Evolutionary conservation across 1,284 basidiomycete species (phyloP).

Genomic region (Mycena citricolor): DNA sequence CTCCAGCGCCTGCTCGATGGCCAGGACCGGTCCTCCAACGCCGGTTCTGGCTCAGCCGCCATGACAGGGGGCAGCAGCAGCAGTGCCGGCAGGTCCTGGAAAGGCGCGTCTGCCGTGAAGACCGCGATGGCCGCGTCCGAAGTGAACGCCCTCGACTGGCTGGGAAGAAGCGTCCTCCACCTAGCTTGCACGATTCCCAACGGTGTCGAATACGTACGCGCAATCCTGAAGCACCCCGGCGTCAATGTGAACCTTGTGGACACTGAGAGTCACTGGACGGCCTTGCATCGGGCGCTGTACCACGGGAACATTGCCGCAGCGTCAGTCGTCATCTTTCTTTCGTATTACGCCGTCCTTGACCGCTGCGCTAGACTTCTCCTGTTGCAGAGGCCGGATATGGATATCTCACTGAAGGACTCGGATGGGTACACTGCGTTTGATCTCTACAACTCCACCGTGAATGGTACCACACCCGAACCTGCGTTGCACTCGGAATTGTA

Average conservation of each 20-base stretch:
- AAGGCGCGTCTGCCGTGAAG: constrained; percentile 46
- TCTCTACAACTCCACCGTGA: constrained; percentile 88
- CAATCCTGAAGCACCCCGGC: constrained; percentile 77
- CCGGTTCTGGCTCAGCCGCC: too few relatives aligned
- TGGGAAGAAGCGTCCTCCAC: constrained; percentile 84
- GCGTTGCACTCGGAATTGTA: constrained; percentile 62
- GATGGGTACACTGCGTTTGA: constrained; percentile 96
- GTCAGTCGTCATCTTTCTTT: constrained; percentile 36
- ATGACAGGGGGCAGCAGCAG: constrained; percentile 45
- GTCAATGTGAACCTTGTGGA: constrained; percentile 86
- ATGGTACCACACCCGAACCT: constrained; percentile 64
- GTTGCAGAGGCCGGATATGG: constrained; percentile 73
- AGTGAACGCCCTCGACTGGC: constrained; percentile 72
- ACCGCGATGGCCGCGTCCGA: constrained; percentile 43
- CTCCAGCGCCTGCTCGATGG: constrained; percentile 80
- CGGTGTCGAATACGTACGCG: constrained; percentile 76
- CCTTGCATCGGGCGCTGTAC: constrained; percentile 91
- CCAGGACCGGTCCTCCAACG: constrained; percentile 34
- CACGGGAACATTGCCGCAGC: constrained; percentile 81
- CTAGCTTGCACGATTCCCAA: constrained; percentile 70
- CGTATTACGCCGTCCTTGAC: constrained; percentile 19
- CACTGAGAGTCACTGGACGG: constrained; percentile 86
- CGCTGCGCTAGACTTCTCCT: constrained; percentile 60
- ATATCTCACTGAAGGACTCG: constrained; percentile 75
- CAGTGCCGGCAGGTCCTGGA: constrained; percentile 66